Evolutionary conservation across 2,329 filamentous ascomycete species (phyloP).

Genomic region (Fusarium nisikadoi): DNA sequence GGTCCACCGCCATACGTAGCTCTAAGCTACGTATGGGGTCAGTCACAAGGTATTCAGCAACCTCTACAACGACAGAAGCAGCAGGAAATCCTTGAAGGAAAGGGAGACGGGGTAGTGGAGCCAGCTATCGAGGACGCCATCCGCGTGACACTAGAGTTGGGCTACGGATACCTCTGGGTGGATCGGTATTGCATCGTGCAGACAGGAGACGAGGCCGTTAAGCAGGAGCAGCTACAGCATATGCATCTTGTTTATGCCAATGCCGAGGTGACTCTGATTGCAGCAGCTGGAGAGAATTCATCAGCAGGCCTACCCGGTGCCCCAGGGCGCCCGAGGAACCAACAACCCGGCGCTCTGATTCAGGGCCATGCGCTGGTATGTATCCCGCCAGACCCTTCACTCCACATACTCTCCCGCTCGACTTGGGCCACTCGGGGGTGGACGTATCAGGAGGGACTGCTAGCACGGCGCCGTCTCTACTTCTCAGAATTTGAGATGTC

Average conservation of each 20-base stretch:
- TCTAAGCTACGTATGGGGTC: neutral
- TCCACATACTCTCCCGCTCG: neutral
- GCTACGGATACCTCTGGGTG: neutral
- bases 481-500: neutral
- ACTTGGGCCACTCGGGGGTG: neutral
- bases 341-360: neutral
- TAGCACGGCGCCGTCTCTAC: neutral
- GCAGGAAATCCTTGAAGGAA: neutral
- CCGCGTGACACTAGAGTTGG: neutral
- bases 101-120: rapidly evolving
- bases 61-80: rapidly evolving
- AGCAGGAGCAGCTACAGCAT: neutral
- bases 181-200: neutral
- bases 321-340: neutral
- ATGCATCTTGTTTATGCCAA: neutral
- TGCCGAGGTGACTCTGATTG: neutral
- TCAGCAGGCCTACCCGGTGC: neutral
- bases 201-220: rapidly evolving
- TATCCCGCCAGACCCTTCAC: rapidly evolving
- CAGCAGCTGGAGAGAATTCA: neutral
- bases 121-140: neutral
- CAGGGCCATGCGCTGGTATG: rapidly evolving
- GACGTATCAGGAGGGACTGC: neutral
- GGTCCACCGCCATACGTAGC: neutral
- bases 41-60: neutral